Conservation (phyloP, 2,329 filamentous ascomycete species). For the Malbranchea cinnamomea region DNA sequence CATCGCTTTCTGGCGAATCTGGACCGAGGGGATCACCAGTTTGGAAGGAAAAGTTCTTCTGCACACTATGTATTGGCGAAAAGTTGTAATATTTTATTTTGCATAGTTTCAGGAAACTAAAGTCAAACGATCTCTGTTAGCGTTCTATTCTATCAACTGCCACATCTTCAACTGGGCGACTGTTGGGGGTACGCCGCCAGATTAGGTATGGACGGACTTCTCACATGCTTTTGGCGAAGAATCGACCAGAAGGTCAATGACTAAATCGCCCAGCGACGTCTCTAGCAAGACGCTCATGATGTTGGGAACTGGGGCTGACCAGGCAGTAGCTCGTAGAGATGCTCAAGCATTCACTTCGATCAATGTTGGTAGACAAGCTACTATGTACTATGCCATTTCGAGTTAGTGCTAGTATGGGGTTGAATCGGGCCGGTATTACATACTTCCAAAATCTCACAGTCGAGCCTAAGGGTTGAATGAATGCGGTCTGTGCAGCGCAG, state of each 20-base stretch:
- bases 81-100: conserved; percentile 99
- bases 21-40: conserved; percentile 89
- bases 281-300: conserved; percentile 86
- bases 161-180: conserved; percentile 16
- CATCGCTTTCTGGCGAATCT: conserved; percentile 69
- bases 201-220: conserved; percentile 51
- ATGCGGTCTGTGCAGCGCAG: no score
- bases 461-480: no score
- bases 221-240: conserved; percentile 85
- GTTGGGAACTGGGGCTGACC: conserved; percentile 1
- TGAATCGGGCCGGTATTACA: no score
- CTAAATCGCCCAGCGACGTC: conserved; percentile 84
- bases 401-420: no score
- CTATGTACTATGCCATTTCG: no score
- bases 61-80: conserved; percentile 76
- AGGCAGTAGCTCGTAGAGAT: no score
- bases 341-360: no score
- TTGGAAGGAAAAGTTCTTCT: conserved; percentile 92
- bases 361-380: no score
- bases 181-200: conserved; percentile 3
- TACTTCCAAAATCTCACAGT: no score
- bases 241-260: conserved; percentile 81
- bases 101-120: conserved; percentile 92
- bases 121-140: conserved; percentile 32
- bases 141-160: conserved; percentile 39